These are phyloP conservation scores for Talaromyces pinophilus DNA, from an alignment of 2,329 filamentous ascomycete species.

Conservation along the genomic window DNA sequence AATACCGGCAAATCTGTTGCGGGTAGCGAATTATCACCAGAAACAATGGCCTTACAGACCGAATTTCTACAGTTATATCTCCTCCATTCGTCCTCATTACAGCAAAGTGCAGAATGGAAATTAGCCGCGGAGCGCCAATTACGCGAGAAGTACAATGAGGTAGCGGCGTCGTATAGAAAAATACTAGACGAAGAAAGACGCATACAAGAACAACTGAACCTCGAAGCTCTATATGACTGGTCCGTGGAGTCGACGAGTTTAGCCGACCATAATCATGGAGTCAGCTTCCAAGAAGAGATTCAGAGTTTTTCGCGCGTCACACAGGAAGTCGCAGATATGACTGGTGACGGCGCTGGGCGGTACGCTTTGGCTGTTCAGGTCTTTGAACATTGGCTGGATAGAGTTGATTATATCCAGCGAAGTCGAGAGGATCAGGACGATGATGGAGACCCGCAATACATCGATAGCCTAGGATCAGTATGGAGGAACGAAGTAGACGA, in stretches of 20 bases:
- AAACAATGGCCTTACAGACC: conserved; percentile 42
- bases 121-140: conserved; percentile 33
- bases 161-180: conserved; percentile 38
- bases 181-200: conserved; percentile 37
- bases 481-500: conserved; percentile 40
- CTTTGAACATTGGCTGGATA: conserved; percentile 43
- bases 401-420: conserved; percentile 32
- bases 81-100: conserved; percentile 37
- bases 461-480: conserved; percentile 36
- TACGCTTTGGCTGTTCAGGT: conserved; percentile 34
- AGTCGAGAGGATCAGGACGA: conserved; percentile 12
- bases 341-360: conserved; percentile 29
- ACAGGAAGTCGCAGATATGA: conserved; percentile 42
- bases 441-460: conserved; percentile 30
- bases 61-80: conserved; percentile 49
- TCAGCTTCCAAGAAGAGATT: conserved; percentile 40
- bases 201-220: conserved; percentile 37
- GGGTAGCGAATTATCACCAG: conserved; percentile 32
- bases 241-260: conserved; percentile 32
- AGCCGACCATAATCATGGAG: conserved; percentile 30
- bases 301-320: conserved; percentile 43
- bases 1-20: conserved; percentile 22
- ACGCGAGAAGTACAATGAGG: conserved; percentile 38
- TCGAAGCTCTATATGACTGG: conserved; percentile 39
- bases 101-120: conserved; percentile 36